phyloP scores from a whole-genome alignment of 495 filamentous ascomycete genomes.

The Neurospora hispaniola region DNA sequence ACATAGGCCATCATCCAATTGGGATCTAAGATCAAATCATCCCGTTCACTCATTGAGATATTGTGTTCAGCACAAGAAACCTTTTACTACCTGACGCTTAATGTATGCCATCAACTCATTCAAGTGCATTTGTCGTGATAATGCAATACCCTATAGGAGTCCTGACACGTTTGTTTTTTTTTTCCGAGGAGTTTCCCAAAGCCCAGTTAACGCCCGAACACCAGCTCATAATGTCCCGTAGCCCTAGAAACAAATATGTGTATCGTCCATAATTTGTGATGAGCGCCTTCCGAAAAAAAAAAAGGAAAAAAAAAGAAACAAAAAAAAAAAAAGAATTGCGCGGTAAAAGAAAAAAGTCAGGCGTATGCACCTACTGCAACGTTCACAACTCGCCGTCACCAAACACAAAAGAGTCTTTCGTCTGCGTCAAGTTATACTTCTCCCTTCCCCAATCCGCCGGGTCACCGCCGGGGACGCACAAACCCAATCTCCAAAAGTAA shows the following conservation, averaged over 20 bases:
- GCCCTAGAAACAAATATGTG: neutral
- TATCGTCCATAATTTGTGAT: neutral
- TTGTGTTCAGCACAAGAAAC: neutral
- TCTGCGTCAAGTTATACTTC: constrained; percentile 21
- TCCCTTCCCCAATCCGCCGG: constrained; percentile 53
- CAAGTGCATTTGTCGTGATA: neutral
- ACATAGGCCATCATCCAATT: too few relatives aligned
- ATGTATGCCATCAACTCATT: neutral
- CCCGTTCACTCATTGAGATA: neutral
- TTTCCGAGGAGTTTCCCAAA: neutral
- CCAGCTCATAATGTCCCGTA: neutral
- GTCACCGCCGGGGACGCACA: constrained; percentile 82
- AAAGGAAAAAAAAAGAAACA: too few relatives aligned
- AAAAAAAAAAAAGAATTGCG: too few relatives aligned
- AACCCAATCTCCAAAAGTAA: constrained; percentile 87
- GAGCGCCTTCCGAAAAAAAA: neutral
- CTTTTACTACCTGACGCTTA: neutral
- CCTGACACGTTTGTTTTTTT: neutral
- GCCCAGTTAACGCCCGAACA: neutral
- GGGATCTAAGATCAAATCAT: too few relatives aligned
- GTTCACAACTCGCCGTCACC: neutral
- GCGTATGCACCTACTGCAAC: neutral
- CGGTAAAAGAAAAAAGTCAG: too few relatives aligned
- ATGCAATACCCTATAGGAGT: neutral
- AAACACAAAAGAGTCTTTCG: neutral